Evolutionary conservation across 1,139 yeast species (phyloP).

Genomic region (Zygosaccharomyces sapae): DNA sequence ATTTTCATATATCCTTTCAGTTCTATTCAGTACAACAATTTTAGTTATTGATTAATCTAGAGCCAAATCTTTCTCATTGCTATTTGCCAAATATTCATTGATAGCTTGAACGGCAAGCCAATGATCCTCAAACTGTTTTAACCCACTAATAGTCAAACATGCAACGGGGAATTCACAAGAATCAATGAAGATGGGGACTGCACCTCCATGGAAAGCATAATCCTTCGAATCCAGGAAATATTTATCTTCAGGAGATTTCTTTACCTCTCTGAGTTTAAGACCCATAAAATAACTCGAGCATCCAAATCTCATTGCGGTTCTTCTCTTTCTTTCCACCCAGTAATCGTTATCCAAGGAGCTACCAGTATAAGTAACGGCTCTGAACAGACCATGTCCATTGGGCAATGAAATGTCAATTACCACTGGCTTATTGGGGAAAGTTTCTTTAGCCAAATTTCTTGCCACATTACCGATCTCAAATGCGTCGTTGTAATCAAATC

Average conservation of each 20-base stretch:
- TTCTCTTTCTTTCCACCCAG: slow-evolving; percentile 56
- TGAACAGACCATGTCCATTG: slow-evolving; percentile 52
- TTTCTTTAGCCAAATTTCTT: slow-evolving; percentile 21
- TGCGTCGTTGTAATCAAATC: slow-evolving; percentile 27
- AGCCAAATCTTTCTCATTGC: slow-evolving; percentile 13
- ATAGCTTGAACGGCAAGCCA: slow-evolving; percentile 25
- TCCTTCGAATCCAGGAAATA: slow-evolving; percentile 43
- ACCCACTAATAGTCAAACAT: slow-evolving; percentile 57
- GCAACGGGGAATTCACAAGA: slow-evolving; percentile 48
- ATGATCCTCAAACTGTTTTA: slow-evolving; percentile 37
- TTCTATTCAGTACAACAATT: background rate
- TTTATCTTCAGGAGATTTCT: slow-evolving; percentile 36
- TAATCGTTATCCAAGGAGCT: slow-evolving; percentile 52
- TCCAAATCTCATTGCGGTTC: slow-evolving; percentile 49
- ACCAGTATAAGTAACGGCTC: slow-evolving; percentile 44
- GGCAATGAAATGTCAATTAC: slow-evolving; percentile 50
- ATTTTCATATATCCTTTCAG: background rate
- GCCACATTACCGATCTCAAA: slow-evolving; percentile 27
- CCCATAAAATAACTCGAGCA: slow-evolving; percentile 55
- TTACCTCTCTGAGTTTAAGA: slow-evolving; percentile 36
- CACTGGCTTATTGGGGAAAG: slow-evolving; percentile 37
- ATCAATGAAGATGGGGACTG: slow-evolving; percentile 50
- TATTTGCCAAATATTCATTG: slow-evolving; percentile 15
- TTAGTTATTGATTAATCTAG: slow-evolving; percentile 13
- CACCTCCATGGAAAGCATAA: slow-evolving; percentile 63